A percentile compares a stretch with the other conserved stretches of the same genome.
phyloP scores from a whole-genome alignment of 331 rosid species.

The Stylosanthes scabra region DNA sequence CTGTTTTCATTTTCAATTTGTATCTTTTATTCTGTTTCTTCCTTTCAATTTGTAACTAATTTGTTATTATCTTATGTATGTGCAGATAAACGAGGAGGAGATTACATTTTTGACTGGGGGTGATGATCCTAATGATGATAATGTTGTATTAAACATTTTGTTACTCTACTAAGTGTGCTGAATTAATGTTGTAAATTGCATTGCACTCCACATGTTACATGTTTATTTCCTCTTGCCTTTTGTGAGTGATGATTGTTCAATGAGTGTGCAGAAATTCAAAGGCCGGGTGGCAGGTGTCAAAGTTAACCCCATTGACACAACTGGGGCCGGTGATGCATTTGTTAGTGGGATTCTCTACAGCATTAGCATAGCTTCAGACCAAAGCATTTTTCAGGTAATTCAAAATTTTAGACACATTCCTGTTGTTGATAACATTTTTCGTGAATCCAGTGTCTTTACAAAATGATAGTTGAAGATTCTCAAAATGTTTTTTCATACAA shows the following conservation, averaged over 20 bases:
- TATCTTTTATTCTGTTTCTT: no score
- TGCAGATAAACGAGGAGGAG: conserved; percentile 95
- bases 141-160: no score
- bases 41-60: background rate
- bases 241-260: conserved; percentile 1
- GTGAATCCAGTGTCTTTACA: background rate
- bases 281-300: conserved; percentile 85
- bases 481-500: background rate
- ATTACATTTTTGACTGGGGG: conserved; percentile 81
- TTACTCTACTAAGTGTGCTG: no score
- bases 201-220: no score
- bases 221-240: no score
- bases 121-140: conserved; percentile 84
- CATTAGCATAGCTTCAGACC: conserved; percentile 74
- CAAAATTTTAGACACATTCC: conserved; percentile 8
- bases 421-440: conserved; percentile 7
- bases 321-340: conserved; percentile 98
- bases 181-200: no score
- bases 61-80: conserved; percentile 18
- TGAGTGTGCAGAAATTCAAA: conserved; percentile 61
- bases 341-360: conserved; percentile 75
- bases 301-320: conserved; percentile 82
- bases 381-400: conserved; percentile 59
- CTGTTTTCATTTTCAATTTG: background rate
- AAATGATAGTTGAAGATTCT: background rate